Evolutionary conservation across 2,329 filamentous ascomycete genomes (phyloP), one percentile per base, ranked within the genome.

Genomic region (Paraphaeosphaeria minitans): DNA sequence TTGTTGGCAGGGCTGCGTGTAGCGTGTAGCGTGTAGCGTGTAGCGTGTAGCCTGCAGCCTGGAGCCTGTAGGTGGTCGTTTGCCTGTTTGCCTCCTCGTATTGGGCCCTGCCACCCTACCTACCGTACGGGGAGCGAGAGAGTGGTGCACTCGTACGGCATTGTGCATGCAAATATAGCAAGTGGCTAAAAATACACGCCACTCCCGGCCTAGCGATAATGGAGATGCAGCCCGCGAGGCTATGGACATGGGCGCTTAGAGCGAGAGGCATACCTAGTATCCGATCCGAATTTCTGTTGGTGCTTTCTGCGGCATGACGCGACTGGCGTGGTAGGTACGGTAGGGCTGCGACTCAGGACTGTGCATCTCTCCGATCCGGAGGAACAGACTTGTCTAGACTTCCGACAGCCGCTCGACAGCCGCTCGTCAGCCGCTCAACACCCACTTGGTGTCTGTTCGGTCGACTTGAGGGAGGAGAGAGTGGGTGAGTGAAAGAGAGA

Each of bases 191-290:
- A 53, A 60, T 59, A 61, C 56, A 53, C 57, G 33, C 48, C 56
- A 51, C 49, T 31, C 39, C 31, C 52, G 22, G 49, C 60, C 56
- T 58, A 56, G 27, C 59, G 35, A 10, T n/a, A n/a, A n/a, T n/a
- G n/a, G n/a, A n/a, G n/a, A n/a, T 42, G 42, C 24, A 37, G 39
- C 35, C 49, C 51, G 47, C 45, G 55, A 62, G 59, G 57, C 57
- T 62, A 55, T 55, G 55, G 41, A 8, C 19, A 43, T 29, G 53
- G 58, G 61, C 58, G 60, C 60, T 58, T 63, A 63, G 45, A 53
- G 56, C 49, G n/a, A 24, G 51, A 49, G 47, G 46, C 37, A 41
- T 41, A 43, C 13, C 19, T 22, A 2, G 41, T 27, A 27, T 6
- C 24, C 24, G 6, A 27, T 27, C 24, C 24, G 24, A 27, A 27